A percentile compares a stretch with the other conserved stretches of the same genome.
phyloP scores from a whole-genome alignment of 2,329 filamentous ascomycete species.

The Penicillium sp. region DNA sequence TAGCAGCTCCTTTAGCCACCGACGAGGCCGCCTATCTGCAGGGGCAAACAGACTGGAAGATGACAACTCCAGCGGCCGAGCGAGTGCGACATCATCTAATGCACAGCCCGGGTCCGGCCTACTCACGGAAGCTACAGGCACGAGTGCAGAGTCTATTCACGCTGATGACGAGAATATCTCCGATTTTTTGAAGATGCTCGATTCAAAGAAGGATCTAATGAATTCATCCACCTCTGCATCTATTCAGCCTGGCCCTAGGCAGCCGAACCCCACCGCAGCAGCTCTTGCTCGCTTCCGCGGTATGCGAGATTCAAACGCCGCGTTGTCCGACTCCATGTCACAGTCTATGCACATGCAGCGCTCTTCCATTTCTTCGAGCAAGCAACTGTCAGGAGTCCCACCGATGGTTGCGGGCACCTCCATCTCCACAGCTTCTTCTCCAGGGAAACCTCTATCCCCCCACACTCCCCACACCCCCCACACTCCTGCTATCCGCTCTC shows the following conservation, averaged over 20 bases:
- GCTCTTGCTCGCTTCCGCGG: conserved; percentile 81
- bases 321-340: conserved; percentile 87
- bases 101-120: conserved; percentile 74
- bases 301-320: conserved; percentile 86
- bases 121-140: conserved; percentile 67
- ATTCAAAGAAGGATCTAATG: conserved; percentile 83
- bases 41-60: conserved; percentile 61
- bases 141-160: conserved; percentile 63
- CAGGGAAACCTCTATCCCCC: conserved; percentile 83
- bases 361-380: conserved; percentile 74
- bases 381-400: conserved; percentile 67
- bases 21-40: conserved; percentile 72
- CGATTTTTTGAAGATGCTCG: conserved; percentile 85
- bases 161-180: conserved; percentile 92
- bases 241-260: conserved; percentile 68
- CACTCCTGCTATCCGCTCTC: conserved; percentile 87
- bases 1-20: conserved; percentile 90
- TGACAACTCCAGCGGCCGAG: conserved; percentile 59
- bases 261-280: conserved; percentile 74
- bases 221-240: conserved; percentile 57
- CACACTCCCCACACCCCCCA: conserved; percentile 93
- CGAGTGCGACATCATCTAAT: conserved; percentile 52
- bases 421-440: conserved; percentile 81
- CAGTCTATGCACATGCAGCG: conserved; percentile 83
- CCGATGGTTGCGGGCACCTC: conserved; percentile 65